A percentile compares a stretch with the other conserved stretches of the same genome.
These are phyloP conservation scores for Solanum etuberosum DNA, from an alignment of 257 asterid genomes.

Conservation along the genomic window DNA sequence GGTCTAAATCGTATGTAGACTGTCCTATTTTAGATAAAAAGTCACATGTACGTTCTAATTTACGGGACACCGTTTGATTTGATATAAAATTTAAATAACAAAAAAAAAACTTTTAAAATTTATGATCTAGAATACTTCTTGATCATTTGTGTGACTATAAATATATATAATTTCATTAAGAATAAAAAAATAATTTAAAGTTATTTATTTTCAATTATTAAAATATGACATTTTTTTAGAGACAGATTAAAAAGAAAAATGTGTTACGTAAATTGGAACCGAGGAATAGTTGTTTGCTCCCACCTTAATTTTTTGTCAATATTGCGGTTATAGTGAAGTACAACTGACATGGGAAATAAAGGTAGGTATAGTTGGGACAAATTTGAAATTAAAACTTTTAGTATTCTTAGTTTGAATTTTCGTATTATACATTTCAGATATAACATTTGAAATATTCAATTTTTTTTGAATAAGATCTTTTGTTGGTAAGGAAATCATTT, in stretches of 20 bases:
- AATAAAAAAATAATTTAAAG: too few relatives aligned
- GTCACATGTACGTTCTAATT: too few relatives aligned
- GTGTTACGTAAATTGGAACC: fast-evolving
- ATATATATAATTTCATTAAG: neutral
- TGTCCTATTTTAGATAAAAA: neutral
- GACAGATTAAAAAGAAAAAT: neutral
- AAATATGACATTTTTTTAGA: too few relatives aligned
- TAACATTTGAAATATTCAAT: neutral
- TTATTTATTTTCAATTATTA: too few relatives aligned
- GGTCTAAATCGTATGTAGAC: neutral
- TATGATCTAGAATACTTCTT: too few relatives aligned
- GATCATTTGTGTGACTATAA: neutral
- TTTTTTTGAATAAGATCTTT: neutral
- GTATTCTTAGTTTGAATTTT: neutral
- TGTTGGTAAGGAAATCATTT: neutral
- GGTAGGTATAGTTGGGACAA: neutral
- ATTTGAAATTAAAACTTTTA: neutral
- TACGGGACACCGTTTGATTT: too few relatives aligned
- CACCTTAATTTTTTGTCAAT: neutral
- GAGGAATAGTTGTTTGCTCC: too few relatives aligned
- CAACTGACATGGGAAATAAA: neutral
- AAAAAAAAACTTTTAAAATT: too few relatives aligned
- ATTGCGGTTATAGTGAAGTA: neutral
- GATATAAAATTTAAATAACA: neutral
- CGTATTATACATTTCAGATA: neutral